Evolutionary conservation across 75 land plant species (phyloP), one percentile per base, ranked within the genome.

Genomic region (Cunninghamia lanceolata): DNA sequence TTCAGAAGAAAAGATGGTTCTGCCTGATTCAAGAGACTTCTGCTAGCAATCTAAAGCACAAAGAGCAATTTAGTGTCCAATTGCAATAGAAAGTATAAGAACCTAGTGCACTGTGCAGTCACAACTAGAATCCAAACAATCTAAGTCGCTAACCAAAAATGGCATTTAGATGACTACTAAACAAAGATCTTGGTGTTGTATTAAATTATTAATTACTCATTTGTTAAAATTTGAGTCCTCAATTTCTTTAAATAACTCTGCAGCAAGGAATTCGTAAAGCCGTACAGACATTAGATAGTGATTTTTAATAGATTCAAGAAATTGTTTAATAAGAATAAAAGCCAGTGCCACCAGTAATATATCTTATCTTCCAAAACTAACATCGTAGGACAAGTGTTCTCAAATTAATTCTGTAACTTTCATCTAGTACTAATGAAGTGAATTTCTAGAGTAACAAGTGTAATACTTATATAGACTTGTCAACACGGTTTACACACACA

Each of bases 21-120:
- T 36, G 90, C 85, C 46, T 89, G 90, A 56, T 89, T 84, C 38
- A 76, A 82, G 73, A 88, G 14, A 70, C 90, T 89, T 78, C 90
- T 70, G 89, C 90, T 89, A 53, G 89, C 90, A 84, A 89, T 85
- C 90, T 89, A 89, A 82, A 9, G 45, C n/a, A 82, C 36, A 76
- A 83, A 75, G 9, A 38, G 8, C 32, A 39, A 38, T 82, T 35
- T 73, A 43, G 75, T 16, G n/a, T 42, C n/a, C 28, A 79, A 43
- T 21, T 42, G 19, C 47, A 79, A 40, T 35, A 42, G 11, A 25
- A 79, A 21, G 45, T 79, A 42, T 30, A 43, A 21, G 7, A 40
- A 21, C 36, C 28, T 17, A 42, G 43, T n/a, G 50, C 50, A 80
- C 43, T 42, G 45, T 80, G 50, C 13, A 80, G 35, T 71, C 75